Evolutionary conservation across 176 grass and related monocot species (phyloP).

Genomic region (Zoysia japonica): DNA sequence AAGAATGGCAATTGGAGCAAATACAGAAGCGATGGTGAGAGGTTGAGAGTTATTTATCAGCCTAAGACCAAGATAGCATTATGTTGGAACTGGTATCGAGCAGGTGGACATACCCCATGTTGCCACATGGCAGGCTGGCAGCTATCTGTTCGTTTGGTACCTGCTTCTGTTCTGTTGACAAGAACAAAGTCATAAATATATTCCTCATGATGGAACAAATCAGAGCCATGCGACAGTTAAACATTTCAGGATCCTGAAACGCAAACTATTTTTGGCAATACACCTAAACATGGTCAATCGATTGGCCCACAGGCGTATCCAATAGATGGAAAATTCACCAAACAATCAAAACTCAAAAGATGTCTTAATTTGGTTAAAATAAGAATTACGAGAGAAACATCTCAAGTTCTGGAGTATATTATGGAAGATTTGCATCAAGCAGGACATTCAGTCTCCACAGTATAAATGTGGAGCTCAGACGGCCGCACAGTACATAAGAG

Average conservation of each 20-base stretch:
- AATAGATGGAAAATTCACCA: not conserved
- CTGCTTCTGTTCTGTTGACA: not conserved
- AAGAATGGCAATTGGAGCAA: conserved; percentile 23
- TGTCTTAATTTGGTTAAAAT: not conserved
- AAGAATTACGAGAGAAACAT: not conserved
- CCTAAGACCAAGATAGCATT: not conserved
- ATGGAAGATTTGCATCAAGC: not conserved
- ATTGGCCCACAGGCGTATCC: not conserved
- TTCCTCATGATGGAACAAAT: not conserved
- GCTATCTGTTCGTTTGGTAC: not conserved
- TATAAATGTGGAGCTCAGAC: not conserved
- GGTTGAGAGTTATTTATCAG: not conserved
- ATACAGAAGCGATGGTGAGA: not conserved
- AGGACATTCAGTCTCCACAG: not conserved
- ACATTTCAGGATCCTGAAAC: not conserved
- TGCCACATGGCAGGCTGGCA: not conserved
- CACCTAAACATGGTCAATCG: not conserved
- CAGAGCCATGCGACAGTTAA: not conserved
- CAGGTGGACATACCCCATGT: not conserved
- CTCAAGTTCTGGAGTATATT: not conserved
- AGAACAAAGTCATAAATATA: not conserved
- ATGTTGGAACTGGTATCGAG: not conserved
- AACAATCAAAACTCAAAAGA: not conserved
- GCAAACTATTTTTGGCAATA: not conserved
- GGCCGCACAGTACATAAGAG: not conserved